These are phyloP conservation scores for Backusella liffmaniae DNA, from an alignment of 192 early-diverging fungal genomes.

Conservation along the genomic window DNA sequence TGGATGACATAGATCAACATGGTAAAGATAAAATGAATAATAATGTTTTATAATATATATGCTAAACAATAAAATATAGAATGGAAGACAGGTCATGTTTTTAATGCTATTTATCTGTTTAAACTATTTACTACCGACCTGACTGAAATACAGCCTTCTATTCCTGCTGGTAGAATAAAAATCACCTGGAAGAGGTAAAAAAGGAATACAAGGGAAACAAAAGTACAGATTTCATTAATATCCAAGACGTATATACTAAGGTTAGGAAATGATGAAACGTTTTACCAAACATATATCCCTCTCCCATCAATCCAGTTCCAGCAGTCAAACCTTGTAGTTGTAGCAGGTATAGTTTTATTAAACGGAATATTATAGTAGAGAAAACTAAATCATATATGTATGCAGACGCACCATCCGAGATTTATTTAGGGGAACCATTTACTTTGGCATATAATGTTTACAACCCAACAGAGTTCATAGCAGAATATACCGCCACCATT, in stretches of 20 bases:
- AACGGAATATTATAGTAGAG: neutral
- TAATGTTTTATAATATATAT: neutral
- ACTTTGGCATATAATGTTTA: slow-evolving; percentile 58
- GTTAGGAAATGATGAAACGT: slow-evolving; percentile 9
- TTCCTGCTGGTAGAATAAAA: slow-evolving; percentile 40
- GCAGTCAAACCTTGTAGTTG: slow-evolving; percentile 35
- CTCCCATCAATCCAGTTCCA: slow-evolving; percentile 34
- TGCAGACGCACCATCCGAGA: slow-evolving; percentile 56
- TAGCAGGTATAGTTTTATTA: slow-evolving; percentile 31
- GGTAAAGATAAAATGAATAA: neutral
- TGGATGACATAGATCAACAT: slow-evolving; percentile 11
- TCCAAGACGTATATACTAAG: neutral
- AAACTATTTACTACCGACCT: slow-evolving; percentile 29
- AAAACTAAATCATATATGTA: neutral
- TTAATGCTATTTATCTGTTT: slow-evolving; percentile 41
- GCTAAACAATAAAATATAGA: slow-evolving; percentile 22
- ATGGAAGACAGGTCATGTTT: slow-evolving; percentile 53
- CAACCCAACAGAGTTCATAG: slow-evolving; percentile 53
- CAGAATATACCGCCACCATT: slow-evolving; percentile 55
- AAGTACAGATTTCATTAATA: neutral
- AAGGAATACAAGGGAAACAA: neutral
- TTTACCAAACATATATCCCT: slow-evolving; percentile 29
- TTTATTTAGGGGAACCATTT: slow-evolving; percentile 58
- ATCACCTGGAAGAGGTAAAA: slow-evolving; percentile 52
- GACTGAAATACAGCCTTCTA: slow-evolving; percentile 12